phyloP scores from a whole-genome alignment of 805 yeast genomes.

The Cyberlindnera maritima region DNA sequence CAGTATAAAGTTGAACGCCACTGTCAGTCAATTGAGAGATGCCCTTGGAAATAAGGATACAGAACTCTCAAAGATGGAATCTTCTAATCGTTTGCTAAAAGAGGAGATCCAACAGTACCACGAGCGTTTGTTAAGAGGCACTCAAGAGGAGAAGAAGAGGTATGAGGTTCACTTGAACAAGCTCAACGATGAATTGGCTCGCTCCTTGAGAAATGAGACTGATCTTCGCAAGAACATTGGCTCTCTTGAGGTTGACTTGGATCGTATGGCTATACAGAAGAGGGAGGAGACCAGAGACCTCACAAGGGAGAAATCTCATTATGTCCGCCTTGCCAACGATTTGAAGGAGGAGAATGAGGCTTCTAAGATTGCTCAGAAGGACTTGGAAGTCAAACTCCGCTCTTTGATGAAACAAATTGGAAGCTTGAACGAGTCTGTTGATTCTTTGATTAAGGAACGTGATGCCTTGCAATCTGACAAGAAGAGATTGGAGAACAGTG shows the following conservation, averaged over 20 bases:
- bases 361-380: conserved; percentile 40
- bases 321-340: conserved; percentile 38
- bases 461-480: conserved; percentile 54
- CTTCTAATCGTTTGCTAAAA: conserved; percentile 46
- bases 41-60: conserved; percentile 54
- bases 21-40: conserved; percentile 51
- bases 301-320: conserved; percentile 40
- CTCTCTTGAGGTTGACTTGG: conserved; percentile 56
- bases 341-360: conserved; percentile 43
- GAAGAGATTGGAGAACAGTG: conserved; percentile 42
- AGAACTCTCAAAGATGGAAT: conserved; percentile 49
- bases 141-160: conserved; percentile 38
- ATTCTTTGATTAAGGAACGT: conserved; percentile 60
- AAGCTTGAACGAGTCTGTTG: conserved; percentile 56
- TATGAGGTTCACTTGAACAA: conserved; percentile 50
- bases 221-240: conserved; percentile 62
- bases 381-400: conserved; percentile 42
- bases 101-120: conserved; percentile 56
- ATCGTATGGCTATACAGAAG: conserved; percentile 44
- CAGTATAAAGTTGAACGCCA: conserved; percentile 49
- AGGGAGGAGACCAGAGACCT: conserved; percentile 37
- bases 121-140: conserved; percentile 39
- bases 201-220: conserved; percentile 62
- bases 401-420: conserved; percentile 51
- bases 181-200: conserved; percentile 50